phyloP scores from a whole-genome alignment of 352 stramenopile species.

The Phytophthora nicotianae region DNA sequence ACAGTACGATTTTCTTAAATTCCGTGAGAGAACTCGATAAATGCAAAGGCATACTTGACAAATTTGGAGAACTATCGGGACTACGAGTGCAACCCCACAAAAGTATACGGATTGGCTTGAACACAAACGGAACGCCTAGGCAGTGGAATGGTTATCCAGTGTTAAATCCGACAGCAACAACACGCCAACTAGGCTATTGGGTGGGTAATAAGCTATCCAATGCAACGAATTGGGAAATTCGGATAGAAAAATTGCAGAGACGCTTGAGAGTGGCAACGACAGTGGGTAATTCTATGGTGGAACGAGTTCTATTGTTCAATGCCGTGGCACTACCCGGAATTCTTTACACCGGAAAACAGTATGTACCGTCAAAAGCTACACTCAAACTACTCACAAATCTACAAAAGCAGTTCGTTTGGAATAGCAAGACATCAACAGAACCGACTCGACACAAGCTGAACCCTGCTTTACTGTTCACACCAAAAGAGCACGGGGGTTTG shows the following conservation, averaged over 20 bases:
- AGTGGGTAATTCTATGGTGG: neutral
- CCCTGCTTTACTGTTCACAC: neutral
- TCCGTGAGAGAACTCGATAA: neutral
- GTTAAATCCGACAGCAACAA: neutral
- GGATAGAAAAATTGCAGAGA: neutral
- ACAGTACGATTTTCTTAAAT: slow-evolving; percentile 1
- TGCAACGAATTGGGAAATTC: neutral
- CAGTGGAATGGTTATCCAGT: neutral
- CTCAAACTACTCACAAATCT: neutral
- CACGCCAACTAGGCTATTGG: neutral
- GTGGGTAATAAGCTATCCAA: neutral
- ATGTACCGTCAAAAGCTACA: neutral
- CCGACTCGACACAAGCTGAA: neutral
- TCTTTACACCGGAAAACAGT: neutral
- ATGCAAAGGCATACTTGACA: neutral
- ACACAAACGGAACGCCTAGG: neutral
- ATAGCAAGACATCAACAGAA: neutral
- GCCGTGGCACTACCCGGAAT: neutral
- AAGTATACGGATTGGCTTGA: neutral
- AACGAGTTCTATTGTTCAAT: neutral
- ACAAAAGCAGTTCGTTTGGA: neutral
- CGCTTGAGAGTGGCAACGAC: neutral
- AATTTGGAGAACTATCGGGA: neutral
- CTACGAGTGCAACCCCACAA: neutral
- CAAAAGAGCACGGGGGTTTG: neutral